phyloP scores from a whole-genome alignment of 371 early-diverging fungal species.

The Mucor velutinosus region DNA sequence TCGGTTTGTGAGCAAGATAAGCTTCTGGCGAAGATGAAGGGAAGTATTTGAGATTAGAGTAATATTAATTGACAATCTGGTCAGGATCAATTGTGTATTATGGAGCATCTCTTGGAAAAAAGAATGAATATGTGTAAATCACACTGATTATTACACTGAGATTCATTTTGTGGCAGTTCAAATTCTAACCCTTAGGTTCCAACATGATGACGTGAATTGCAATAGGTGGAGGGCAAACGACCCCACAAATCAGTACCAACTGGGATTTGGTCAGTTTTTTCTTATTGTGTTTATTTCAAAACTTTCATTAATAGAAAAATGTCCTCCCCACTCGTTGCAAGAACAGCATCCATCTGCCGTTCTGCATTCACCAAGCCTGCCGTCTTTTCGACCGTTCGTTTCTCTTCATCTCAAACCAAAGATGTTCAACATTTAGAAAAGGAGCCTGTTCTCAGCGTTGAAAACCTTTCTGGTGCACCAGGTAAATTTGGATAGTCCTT shows the following conservation, averaged over 20 bases:
- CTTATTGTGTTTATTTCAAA: conserved; percentile 1
- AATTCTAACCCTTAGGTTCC: too few relatives aligned
- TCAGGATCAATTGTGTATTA: too few relatives aligned
- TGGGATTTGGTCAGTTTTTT: neutral
- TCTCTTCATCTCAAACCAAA: conserved; percentile 22
- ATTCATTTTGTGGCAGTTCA: too few relatives aligned
- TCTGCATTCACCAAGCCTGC: conserved; percentile 27
- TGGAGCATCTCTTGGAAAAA: too few relatives aligned
- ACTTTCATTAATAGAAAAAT: conserved; percentile 10
- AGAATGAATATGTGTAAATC: too few relatives aligned
- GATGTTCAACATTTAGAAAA: conserved; percentile 37
- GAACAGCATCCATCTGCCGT: conserved; percentile 29
- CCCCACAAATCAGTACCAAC: neutral
- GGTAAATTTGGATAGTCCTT: conserved; percentile 27
- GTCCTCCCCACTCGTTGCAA: conserved; percentile 33
- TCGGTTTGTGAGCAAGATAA: too few relatives aligned
- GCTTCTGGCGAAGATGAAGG: too few relatives aligned
- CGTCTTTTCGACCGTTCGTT: conserved; percentile 22
- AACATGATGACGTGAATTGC: neutral
- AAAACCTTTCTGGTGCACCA: conserved; percentile 53
- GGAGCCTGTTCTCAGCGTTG: conserved; percentile 28
- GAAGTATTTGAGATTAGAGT: too few relatives aligned
- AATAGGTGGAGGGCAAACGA: neutral
- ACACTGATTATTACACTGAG: too few relatives aligned
- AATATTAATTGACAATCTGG: too few relatives aligned